Evolutionary conservation across 225 moss, liverwort and hornwort genomes (phyloP).

Genomic region (Marchantia paleacea): DNA sequence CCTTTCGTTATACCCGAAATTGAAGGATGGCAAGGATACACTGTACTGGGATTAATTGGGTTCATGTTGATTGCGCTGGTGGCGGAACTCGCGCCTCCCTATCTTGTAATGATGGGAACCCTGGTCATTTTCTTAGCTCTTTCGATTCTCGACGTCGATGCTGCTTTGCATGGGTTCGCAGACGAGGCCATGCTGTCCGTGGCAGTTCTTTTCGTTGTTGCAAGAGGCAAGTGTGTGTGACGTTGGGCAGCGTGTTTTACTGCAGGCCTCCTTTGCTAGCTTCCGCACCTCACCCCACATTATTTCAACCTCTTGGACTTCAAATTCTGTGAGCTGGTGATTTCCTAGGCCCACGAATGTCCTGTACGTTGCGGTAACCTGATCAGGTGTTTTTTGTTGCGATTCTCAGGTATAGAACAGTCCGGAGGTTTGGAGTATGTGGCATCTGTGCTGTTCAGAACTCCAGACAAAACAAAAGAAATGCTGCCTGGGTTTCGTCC

Average conservation of each 20-base stretch:
- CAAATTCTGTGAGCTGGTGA: too few species aligned
- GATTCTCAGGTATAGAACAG: slow-evolving; percentile 65
- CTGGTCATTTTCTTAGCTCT: slow-evolving; percentile 65
- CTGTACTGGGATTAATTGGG: slow-evolving; percentile 60
- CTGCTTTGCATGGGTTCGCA: slow-evolving; percentile 84
- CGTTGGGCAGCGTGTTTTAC: neutral
- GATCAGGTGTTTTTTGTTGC: neutral
- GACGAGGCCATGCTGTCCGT: slow-evolving; percentile 84
- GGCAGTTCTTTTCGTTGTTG: slow-evolving; percentile 80
- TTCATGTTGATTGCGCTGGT: slow-evolving; percentile 73
- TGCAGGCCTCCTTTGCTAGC: too few species aligned
- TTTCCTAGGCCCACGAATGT: too few species aligned
- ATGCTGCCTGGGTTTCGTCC: slow-evolving; percentile 40
- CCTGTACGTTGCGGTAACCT: too few species aligned
- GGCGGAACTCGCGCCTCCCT: slow-evolving; percentile 77
- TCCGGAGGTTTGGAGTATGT: slow-evolving; percentile 87
- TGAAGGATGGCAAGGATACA: slow-evolving; percentile 90
- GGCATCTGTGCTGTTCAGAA: slow-evolving; percentile 68
- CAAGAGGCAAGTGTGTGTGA: slow-evolving; percentile 51
- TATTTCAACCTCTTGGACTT: neutral
- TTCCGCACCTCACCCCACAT: neutral
- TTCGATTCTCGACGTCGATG: slow-evolving; percentile 62
- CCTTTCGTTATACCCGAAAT: slow-evolving; percentile 46
- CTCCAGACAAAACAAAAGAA: slow-evolving; percentile 49
- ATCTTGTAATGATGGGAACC: slow-evolving; percentile 94